phyloP scores from a whole-genome alignment of 2,329 filamentous ascomycete species.

The Neofusicoccum parvum region DNA sequence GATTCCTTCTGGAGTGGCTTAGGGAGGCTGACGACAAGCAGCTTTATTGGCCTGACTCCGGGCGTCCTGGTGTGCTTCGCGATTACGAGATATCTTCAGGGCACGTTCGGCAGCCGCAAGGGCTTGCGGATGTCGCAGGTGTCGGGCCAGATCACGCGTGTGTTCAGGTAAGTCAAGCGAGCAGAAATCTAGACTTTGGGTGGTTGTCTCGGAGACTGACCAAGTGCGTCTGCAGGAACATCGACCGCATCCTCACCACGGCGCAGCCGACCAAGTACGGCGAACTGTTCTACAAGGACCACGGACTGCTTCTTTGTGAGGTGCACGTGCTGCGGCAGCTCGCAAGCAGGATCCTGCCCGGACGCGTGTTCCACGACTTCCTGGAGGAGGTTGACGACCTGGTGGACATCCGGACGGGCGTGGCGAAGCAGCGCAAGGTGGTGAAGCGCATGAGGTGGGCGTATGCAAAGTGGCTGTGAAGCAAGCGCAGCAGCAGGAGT shows the following conservation, averaged over 20 bases:
- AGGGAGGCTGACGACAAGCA: constrained; percentile 29
- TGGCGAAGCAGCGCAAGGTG: constrained; percentile 76
- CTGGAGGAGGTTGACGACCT: constrained; percentile 85
- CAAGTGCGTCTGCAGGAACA: constrained; percentile 57
- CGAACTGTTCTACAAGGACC: constrained; percentile 86
- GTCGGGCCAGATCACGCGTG: constrained; percentile 16
- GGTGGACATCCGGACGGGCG: constrained; percentile 74
- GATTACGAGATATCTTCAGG: constrained; percentile 70
- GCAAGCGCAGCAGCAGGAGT: neutral
- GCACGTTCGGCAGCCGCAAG: constrained; percentile 69
- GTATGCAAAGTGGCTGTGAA: constrained; percentile 71
- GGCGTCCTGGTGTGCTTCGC: constrained; percentile 85
- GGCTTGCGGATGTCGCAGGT: constrained; percentile 76
- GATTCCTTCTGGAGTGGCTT: neutral
- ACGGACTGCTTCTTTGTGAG: constrained; percentile 87
- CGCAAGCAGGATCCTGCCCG: constrained; percentile 68
- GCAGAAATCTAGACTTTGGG: neutral
- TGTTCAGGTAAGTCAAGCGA: constrained; percentile 25
- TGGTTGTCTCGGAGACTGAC: constrained; percentile 12
- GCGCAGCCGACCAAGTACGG: constrained; percentile 67
- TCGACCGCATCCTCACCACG: constrained; percentile 67
- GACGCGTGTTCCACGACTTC: constrained; percentile 79
- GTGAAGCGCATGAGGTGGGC: constrained; percentile 87
- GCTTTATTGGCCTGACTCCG: constrained; percentile 92
- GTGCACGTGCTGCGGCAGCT: constrained; percentile 78